Percentiles rank a stretch among this genome's conserved stretches.
Conservation (phyloP, 768 basidiomycete species). For the Lactarius hatsudake region DNA sequence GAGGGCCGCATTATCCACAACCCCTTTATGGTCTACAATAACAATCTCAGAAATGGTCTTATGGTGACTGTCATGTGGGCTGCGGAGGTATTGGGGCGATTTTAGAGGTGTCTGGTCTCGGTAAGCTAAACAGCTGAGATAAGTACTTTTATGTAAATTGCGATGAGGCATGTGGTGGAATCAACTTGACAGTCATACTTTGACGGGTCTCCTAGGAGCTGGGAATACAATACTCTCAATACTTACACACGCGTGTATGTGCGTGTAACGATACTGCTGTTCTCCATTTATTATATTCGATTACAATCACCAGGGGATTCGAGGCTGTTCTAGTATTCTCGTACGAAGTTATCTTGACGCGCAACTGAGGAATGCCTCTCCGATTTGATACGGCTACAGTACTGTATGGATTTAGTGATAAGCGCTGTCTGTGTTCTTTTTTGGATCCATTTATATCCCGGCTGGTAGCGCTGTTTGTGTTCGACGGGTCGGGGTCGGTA, state of each 20-base stretch:
- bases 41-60: background rate
- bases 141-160: background rate
- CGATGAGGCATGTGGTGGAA: background rate
- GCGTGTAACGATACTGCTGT: background rate
- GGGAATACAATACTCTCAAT: background rate
- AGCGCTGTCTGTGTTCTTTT: background rate
- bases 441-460: too few relatives aligned
- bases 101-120: background rate
- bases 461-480: background rate
- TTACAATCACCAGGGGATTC: background rate
- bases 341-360: background rate
- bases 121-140: background rate
- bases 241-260: background rate
- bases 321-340: background rate
- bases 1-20: background rate
- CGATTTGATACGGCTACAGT: background rate
- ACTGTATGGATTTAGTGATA: background rate
- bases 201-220: background rate
- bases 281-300: background rate
- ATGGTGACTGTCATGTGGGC: background rate
- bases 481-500: background rate
- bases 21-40: background rate
- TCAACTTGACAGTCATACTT: background rate
- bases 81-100: background rate
- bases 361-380: background rate